Conservation (phyloP, 1,139 yeast species). For the Taphrina sp. region DNA sequence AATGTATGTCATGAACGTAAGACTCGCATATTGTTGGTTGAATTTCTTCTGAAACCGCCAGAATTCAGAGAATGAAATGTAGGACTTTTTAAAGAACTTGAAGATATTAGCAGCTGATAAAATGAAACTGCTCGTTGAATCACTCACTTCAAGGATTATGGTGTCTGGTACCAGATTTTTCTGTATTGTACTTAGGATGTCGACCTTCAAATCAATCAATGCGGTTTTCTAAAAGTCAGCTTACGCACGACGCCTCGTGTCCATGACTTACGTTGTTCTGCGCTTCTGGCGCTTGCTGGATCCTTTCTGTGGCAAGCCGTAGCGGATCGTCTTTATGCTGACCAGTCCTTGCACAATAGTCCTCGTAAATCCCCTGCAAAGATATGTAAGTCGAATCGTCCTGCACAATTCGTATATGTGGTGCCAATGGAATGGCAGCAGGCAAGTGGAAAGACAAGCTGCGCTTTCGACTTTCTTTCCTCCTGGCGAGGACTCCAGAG, state of each 20-base stretch:
- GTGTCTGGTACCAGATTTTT: slow-evolving; percentile 82
- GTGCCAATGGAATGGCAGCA: slow-evolving; percentile 87
- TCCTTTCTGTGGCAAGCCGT: slow-evolving; percentile 77
- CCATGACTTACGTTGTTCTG: slow-evolving; percentile 45
- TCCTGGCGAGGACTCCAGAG: slow-evolving; percentile 69
- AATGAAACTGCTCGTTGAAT: slow-evolving; percentile 35
- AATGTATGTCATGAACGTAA: slow-evolving; percentile 88
- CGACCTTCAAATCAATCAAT: slow-evolving; percentile 80
- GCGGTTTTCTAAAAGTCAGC: slow-evolving; percentile 76
- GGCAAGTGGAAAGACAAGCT: slow-evolving; percentile 85
- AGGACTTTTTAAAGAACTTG: slow-evolving; percentile 56
- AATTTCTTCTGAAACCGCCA: slow-evolving; percentile 97
- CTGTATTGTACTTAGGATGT: slow-evolving; percentile 85
- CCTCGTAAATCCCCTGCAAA: slow-evolving; percentile 84
- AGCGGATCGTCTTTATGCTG: slow-evolving; percentile 87
- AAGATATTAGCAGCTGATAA: slow-evolving; percentile 42
- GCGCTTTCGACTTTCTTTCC: slow-evolving; percentile 84
- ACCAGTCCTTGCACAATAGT: slow-evolving; percentile 70
- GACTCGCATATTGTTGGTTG: slow-evolving; percentile 92
- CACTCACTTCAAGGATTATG: slow-evolving; percentile 60
- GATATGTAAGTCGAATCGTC: slow-evolving; percentile 77
- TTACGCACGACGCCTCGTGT: neutral
- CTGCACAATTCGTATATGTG: slow-evolving; percentile 86
- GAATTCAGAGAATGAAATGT: slow-evolving; percentile 82
- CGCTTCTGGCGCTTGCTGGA: slow-evolving; percentile 91